Conservation (phyloP, 148 eudicot genomes). For the Vaccinium darrowii region DNA sequence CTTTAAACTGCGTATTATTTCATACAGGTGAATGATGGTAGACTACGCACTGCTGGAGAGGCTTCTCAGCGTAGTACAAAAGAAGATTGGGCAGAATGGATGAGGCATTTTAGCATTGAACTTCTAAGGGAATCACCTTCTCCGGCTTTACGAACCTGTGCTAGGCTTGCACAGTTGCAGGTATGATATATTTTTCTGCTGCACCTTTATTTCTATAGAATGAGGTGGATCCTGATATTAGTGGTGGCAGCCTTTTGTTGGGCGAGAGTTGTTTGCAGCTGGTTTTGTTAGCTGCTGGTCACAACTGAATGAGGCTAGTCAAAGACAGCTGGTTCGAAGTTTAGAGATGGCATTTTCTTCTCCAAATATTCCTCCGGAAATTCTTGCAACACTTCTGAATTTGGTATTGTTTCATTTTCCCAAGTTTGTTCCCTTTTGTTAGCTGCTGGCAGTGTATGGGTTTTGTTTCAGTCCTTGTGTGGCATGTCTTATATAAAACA, state of each 20-base stretch:
- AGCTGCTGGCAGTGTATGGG: background rate
- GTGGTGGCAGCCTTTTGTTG: slow-evolving; percentile 89
- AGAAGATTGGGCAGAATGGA: slow-evolving; percentile 99
- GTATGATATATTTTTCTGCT: slow-evolving; percentile 31
- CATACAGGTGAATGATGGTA: slow-evolving; percentile 77
- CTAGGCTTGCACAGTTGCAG: slow-evolving; percentile 96
- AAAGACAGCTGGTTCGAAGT: slow-evolving; percentile 76
- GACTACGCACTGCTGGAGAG: slow-evolving; percentile 89
- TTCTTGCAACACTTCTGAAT: slow-evolving; percentile 92
- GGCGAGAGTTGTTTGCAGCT: slow-evolving; percentile 95
- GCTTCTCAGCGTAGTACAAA: slow-evolving; percentile 99
- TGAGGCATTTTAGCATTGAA: slow-evolving; percentile 98
- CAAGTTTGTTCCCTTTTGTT: background rate
- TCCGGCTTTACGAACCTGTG: slow-evolving; percentile 95
- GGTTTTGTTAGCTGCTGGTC: slow-evolving; percentile 99
- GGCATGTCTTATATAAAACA: background rate
- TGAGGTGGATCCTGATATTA: slow-evolving; percentile 24
- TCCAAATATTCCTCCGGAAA: slow-evolving; percentile 95
- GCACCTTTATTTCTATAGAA: background rate
- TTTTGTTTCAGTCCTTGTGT: background rate
- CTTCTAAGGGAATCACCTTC: slow-evolving; percentile 92
- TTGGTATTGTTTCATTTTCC: slow-evolving; percentile 49
- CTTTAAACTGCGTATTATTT: background rate
- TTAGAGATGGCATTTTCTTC: slow-evolving; percentile 98
- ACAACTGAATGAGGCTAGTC: slow-evolving; percentile 75